Evolutionary conservation across 2,329 filamentous ascomycete species (phyloP).

Genomic region (Rasamsonia emersonii): DNA sequence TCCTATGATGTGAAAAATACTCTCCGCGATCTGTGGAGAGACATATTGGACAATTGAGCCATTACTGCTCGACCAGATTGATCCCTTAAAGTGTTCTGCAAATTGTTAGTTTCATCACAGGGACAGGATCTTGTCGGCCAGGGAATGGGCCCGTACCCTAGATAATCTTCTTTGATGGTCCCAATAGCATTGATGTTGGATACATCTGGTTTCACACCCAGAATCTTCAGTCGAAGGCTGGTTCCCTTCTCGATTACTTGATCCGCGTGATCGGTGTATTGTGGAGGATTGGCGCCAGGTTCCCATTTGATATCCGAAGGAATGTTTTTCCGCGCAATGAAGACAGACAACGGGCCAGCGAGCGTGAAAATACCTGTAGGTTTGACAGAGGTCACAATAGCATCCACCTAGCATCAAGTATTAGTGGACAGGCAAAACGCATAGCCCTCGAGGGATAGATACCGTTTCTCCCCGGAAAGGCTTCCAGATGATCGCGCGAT

Average conservation of each 20-base stretch:
- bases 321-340: conserved; percentile 58
- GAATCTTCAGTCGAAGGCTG: conserved; percentile 87
- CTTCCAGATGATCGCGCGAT: conserved; percentile 93
- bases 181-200: conserved; percentile 95
- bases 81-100: conserved; percentile 10
- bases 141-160: conserved; percentile 30
- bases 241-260: conserved; percentile 90
- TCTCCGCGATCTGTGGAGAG: too few relatives aligned
- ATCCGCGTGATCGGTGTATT: conserved; percentile 92
- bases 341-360: conserved; percentile 40
- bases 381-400: conserved; percentile 84
- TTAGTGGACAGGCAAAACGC: conserved; percentile 19
- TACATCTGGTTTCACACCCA: conserved; percentile 87
- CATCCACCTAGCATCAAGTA: conserved; percentile 63
- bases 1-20: too few relatives aligned
- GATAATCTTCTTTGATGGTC: conserved; percentile 74
- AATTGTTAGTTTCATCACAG: not conserved
- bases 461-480: conserved; percentile 98
- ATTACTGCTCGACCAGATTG: conserved; percentile 1
- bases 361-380: conserved; percentile 68
- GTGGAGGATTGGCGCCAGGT: conserved; percentile 89
- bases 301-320: conserved; percentile 89
- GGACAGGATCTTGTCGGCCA: too few relatives aligned
- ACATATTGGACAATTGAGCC: too few relatives aligned
- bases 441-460: conserved; percentile 32